Evolutionary conservation across 345 rosid genomes (phyloP).

Genomic region (Luvunga scandens): DNA sequence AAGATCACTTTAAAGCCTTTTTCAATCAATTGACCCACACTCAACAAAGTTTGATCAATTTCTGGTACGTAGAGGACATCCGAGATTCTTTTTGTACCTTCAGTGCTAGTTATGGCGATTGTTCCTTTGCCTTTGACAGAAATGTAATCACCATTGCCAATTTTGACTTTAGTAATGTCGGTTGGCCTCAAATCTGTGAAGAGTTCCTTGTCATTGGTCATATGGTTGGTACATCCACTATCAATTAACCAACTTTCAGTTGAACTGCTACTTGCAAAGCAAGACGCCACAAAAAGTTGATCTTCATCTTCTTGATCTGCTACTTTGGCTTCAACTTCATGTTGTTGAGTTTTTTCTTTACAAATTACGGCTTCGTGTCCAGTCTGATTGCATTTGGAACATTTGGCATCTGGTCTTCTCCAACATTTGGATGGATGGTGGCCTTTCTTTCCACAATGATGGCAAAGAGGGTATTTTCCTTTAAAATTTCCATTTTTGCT

Average conservation of each 20-base stretch:
- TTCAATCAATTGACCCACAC: neutral
- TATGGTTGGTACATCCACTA: neutral
- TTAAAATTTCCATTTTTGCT: no score
- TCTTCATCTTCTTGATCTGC: no score
- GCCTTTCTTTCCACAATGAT: no score
- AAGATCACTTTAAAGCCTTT: neutral
- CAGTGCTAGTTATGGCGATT: neutral
- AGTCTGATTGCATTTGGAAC: neutral
- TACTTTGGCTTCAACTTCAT: neutral
- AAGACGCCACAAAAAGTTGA: neutral
- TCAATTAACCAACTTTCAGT: neutral
- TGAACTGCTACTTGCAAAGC: neutral
- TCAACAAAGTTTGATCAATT: neutral
- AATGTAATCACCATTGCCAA: neutral
- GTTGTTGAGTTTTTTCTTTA: neutral
- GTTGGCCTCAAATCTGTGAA: neutral
- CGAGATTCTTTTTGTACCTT: neutral
- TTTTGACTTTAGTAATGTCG: neutral
- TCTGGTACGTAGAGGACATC: neutral
- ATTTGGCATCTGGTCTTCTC: neutral
- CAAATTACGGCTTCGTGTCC: constrained; percentile 3
- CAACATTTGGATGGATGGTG: no score
- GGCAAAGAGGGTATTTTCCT: no score
- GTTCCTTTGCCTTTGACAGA: neutral
- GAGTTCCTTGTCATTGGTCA: neutral